These are phyloP conservation scores for Carex scoparia DNA, from an alignment of 176 grass and related monocot species.

Conservation along the genomic window DNA sequence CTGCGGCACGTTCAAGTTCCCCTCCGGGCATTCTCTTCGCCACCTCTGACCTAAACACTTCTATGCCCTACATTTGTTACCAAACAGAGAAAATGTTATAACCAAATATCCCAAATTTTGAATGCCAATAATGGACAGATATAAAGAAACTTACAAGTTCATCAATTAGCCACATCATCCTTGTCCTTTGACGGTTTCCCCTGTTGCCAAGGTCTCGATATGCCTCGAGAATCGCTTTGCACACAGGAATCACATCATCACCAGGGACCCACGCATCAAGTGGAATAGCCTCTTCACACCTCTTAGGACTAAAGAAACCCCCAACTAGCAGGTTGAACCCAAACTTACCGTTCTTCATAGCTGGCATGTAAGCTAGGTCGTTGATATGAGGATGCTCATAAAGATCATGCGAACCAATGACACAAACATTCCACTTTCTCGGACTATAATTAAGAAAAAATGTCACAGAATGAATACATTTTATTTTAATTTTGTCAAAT, in stretches of 20 bases:
- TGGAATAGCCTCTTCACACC: slow-evolving; percentile 75
- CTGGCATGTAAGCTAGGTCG: slow-evolving; percentile 83
- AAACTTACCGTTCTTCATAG: slow-evolving; percentile 60
- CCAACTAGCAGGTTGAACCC: slow-evolving; percentile 92
- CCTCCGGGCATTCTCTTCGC: slow-evolving; percentile 67
- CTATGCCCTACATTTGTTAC: slow-evolving; percentile 46
- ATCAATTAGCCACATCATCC: slow-evolving; percentile 99
- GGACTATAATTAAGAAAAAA: slow-evolving; percentile 26
- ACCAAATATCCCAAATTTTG: neutral
- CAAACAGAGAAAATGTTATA: neutral
- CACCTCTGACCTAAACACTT: slow-evolving; percentile 73
- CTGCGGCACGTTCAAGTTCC: slow-evolving; percentile 39
- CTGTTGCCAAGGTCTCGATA: slow-evolving; percentile 74
- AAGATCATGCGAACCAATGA: slow-evolving; percentile 74
- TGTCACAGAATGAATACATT: neutral
- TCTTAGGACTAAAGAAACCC: slow-evolving; percentile 87
- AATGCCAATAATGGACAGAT: neutral
- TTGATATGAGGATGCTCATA: slow-evolving; percentile 97
- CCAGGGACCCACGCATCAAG: slow-evolving; percentile 78
- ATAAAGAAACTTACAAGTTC: slow-evolving; percentile 49
- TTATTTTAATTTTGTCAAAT: neutral
- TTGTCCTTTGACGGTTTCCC: slow-evolving; percentile 80
- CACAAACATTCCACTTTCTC: slow-evolving; percentile 90
- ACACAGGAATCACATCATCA: slow-evolving; percentile 54
- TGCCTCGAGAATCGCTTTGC: slow-evolving; percentile 65